These are phyloP conservation scores for Cinchona pubescens DNA, from an alignment of 257 asterid genomes.

Conservation along the genomic window DNA sequence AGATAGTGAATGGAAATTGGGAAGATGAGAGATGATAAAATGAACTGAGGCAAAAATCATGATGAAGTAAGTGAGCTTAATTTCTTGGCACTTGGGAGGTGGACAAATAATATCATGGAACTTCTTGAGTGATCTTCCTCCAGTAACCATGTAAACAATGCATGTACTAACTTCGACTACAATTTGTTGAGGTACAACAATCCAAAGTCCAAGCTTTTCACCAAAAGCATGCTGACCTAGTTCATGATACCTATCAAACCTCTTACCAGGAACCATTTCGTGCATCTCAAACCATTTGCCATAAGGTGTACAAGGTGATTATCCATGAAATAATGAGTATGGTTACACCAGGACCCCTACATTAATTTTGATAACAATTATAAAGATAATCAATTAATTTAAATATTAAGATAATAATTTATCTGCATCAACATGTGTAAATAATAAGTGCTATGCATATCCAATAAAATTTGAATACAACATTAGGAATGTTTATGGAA, in stretches of 20 bases:
- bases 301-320: slow-evolving; percentile 60
- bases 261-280: slow-evolving; percentile 64
- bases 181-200: slow-evolving; percentile 66
- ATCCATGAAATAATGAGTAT: slow-evolving; percentile 52
- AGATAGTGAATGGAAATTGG: slow-evolving; percentile 66
- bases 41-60: slow-evolving; percentile 42
- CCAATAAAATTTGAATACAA: too few species aligned
- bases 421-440: too few species aligned
- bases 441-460: too few species aligned
- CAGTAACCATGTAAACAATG: slow-evolving; percentile 75
- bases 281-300: slow-evolving; percentile 96
- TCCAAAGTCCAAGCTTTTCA: slow-evolving; percentile 59
- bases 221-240: slow-evolving; percentile 72
- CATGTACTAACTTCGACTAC: slow-evolving; percentile 53
- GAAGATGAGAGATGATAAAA: slow-evolving; percentile 45
- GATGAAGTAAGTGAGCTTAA: slow-evolving; percentile 53
- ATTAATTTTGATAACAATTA: not conserved
- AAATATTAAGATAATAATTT: too few species aligned
- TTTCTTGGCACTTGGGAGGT: slow-evolving; percentile 7
- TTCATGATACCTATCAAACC: slow-evolving; percentile 76
- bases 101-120: slow-evolving; percentile 34
- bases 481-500: too few species aligned
- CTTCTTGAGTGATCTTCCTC: slow-evolving; percentile 59
- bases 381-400: too few species aligned
- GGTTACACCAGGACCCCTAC: slow-evolving; percentile 63